These are phyloP conservation scores for Penicillium argentinense DNA, from an alignment of 495 filamentous ascomycete species.

Conservation along the genomic window DNA sequence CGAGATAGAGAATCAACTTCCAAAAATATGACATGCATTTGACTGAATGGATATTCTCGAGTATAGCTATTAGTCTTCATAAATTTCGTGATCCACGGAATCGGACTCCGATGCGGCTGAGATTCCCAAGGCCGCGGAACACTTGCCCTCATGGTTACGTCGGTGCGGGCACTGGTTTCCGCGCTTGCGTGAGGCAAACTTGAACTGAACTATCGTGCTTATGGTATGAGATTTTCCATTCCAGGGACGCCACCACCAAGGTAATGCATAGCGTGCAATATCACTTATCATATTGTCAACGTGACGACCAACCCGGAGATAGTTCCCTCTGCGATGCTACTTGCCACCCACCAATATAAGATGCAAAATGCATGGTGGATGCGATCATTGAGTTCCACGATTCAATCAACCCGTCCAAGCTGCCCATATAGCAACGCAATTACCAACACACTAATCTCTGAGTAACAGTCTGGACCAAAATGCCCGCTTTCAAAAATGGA, in stretches of 20 bases:
- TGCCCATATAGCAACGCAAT: too few relatives aligned
- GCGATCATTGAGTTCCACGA: too few relatives aligned
- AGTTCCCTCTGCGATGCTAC: background rate
- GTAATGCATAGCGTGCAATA: too few relatives aligned
- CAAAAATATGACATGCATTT: constrained; percentile 20
- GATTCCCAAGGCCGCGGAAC: constrained; percentile 5
- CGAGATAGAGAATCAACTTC: constrained; percentile 15
- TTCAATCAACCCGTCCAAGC: too few relatives aligned
- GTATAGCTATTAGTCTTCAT: background rate
- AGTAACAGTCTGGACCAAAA: too few relatives aligned
- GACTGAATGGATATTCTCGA: constrained; percentile 1
- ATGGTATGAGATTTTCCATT: too few relatives aligned
- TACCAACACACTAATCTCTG: background rate
- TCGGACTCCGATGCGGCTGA: constrained; percentile 6
- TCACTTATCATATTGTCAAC: background rate
- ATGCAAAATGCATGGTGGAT: too few relatives aligned
- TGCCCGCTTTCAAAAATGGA: constrained; percentile 29
- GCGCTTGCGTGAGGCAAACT: too few relatives aligned
- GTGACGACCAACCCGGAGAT: background rate
- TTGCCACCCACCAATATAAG: background rate
- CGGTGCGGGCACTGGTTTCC: too few relatives aligned
- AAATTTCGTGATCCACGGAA: constrained; percentile 10
- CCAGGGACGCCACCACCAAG: too few relatives aligned
- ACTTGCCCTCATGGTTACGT: constrained; percentile 10
- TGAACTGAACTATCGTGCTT: too few relatives aligned